phyloP scores from a whole-genome alignment of 2,329 filamentous ascomycete species.

The Rutstroemia sp. region DNA sequence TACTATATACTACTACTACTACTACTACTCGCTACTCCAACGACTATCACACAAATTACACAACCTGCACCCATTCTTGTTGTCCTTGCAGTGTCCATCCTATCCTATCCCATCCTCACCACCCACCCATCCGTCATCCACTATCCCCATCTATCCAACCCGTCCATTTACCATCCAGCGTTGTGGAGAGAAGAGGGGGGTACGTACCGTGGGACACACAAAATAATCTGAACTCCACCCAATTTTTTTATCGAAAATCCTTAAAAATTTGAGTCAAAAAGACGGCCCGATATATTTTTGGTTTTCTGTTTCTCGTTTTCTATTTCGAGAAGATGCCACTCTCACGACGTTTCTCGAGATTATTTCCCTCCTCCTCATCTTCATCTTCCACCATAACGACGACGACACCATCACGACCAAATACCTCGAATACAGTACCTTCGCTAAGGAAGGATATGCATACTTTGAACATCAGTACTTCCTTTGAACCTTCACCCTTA shows the following conservation, averaged over 20 bases:
- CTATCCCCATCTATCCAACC: no score
- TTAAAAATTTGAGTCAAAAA: background rate
- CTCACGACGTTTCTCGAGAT: constrained; percentile 4
- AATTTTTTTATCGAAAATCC: background rate
- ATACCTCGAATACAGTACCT: background rate
- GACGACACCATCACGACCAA: no score
- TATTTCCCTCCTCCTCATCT: constrained; percentile 4
- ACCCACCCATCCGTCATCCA: no score
- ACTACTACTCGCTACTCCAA: no score
- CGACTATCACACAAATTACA: no score
- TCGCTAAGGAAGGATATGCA: constrained; percentile 3
- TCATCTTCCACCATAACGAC: background rate
- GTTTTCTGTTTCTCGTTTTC: background rate
- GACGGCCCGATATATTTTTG: background rate
- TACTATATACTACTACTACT: no score
- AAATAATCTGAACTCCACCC: background rate
- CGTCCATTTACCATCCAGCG: no score
- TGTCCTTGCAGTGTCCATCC: no score
- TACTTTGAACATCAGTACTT: background rate
- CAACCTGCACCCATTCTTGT: no score
- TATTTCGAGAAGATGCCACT: constrained; percentile 6
- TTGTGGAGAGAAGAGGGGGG: no score
- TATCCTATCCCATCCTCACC: no score
- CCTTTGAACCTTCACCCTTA: background rate
- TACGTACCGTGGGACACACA: no score